Evolutionary conservation across 345 rosid genomes (phyloP).

Genomic region (Populus deltoides): DNA sequence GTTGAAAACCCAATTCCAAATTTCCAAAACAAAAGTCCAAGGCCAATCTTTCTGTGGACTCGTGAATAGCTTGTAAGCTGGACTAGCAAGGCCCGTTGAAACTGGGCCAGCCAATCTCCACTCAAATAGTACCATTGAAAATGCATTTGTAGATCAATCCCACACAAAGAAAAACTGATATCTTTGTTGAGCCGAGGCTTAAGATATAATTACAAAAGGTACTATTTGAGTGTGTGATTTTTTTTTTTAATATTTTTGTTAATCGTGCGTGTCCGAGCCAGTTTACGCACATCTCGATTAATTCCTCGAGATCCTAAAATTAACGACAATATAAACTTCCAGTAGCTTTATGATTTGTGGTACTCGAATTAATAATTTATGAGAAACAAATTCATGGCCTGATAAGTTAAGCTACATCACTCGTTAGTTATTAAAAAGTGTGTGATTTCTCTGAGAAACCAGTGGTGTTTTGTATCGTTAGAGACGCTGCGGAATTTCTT

Average conservation of each 20-base stretch:
- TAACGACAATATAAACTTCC: rapidly evolving
- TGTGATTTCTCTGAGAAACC: neutral
- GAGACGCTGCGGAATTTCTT: neutral
- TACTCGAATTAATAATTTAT: too few relatives aligned
- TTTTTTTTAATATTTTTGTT: too few relatives aligned
- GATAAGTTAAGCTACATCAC: too few relatives aligned
- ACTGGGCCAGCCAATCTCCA: neutral
- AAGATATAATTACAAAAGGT: too few relatives aligned
- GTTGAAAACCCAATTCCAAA: neutral
- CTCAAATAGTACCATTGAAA: too few relatives aligned
- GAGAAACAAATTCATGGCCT: rapidly evolving
- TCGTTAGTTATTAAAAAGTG: too few relatives aligned
- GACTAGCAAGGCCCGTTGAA: too few relatives aligned
- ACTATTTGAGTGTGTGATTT: too few relatives aligned
- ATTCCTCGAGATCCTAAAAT: rapidly evolving
- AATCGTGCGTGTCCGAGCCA: too few relatives aligned
- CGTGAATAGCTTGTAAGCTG: neutral
- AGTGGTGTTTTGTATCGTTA: too few relatives aligned
- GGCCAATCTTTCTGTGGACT: neutral
- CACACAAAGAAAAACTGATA: too few relatives aligned
- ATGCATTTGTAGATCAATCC: neutral
- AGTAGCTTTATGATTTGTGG: rapidly evolving
- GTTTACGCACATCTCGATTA: rapidly evolving
- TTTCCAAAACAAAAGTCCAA: neutral
- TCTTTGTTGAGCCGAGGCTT: too few relatives aligned